Base-by-base conservation (phyloP, 352 stramenopile species). In the Globisporangium cystogenes region DNA sequence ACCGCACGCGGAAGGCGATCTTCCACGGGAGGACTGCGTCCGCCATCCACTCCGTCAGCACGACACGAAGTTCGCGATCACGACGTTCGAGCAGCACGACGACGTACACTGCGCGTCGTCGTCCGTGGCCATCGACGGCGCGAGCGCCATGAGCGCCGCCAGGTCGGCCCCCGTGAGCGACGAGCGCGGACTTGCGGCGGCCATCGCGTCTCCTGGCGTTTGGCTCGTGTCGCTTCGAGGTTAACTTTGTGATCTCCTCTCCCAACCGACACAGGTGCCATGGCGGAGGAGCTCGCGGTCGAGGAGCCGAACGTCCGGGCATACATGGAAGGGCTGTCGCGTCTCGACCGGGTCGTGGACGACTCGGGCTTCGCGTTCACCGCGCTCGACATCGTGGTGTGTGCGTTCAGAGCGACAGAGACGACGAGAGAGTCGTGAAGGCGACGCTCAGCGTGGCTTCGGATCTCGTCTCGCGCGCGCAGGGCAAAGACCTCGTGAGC, bases 1-100 rank as follows among this genome's bases (percentile, higher is more conserved):
- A 93, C 58, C 88, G 80, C 46, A 93, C 82, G 47, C 76, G 78
- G 50, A 93, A 91, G 15, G 82, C 78, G 55, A 93, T 87, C 53
- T 89, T 85, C 80, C 82, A 93, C 20, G 82, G 82, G 48, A 93
- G 50, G 52, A 71, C 78, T 89, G 24, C 14, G 33, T 18, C 1
- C 33, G 12, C 12, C 0, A 12, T 12, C 12, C 15, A 40, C 18
- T 36, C 12, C 24, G 23, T 18, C 23, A 3, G 12, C 7, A 2
- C 16, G 7, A 27, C 6, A 29, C 20, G n/a, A n/a, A n/a, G n/a
- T n/a, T 36, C 31, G 37, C 16, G 37, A 23, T 23, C 39, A 44
- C n/a, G 8, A 26, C n/a, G 6, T 16, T 21, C n/a, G 12, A 14
- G n/a, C 8, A 18, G n/a, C 8, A 35, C 27, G 21, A 29, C 29